Evolutionary conservation across 2,329 filamentous ascomycete species (phyloP).

Genomic region (Ophiostoma sp.): DNA sequence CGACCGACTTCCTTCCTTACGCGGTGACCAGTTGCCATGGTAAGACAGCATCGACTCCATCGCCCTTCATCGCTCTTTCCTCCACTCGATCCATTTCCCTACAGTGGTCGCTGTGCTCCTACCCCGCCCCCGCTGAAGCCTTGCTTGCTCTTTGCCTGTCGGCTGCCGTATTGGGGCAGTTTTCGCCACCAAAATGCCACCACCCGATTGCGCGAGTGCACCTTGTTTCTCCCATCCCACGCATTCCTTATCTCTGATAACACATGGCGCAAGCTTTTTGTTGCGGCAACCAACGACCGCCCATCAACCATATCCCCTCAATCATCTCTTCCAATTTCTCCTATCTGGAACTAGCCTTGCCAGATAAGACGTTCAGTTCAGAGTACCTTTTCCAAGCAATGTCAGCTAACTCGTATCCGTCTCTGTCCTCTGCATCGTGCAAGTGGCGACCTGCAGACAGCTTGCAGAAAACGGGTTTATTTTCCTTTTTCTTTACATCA

Average conservation of each 20-base stretch:
- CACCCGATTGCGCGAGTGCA: conserved; percentile 15
- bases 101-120: background rate
- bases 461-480: background rate
- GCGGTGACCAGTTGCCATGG: background rate
- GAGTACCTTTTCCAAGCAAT: background rate
- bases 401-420: background rate
- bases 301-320: background rate
- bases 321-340: background rate
- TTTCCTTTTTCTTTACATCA: background rate
- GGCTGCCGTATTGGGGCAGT: background rate
- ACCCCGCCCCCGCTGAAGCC: conserved; percentile 6
- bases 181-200: conserved; percentile 14
- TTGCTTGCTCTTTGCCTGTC: background rate
- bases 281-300: background rate
- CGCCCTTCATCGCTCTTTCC: background rate
- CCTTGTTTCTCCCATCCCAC: background rate
- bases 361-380: background rate
- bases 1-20: background rate
- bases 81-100: background rate
- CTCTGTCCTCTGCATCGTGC: background rate
- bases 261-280: background rate
- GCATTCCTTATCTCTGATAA: conserved; percentile 16
- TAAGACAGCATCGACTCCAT: background rate
- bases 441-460: background rate
- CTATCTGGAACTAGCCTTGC: background rate